phyloP scores from a whole-genome alignment of 257 asterid genomes.

The Solanum etuberosum region DNA sequence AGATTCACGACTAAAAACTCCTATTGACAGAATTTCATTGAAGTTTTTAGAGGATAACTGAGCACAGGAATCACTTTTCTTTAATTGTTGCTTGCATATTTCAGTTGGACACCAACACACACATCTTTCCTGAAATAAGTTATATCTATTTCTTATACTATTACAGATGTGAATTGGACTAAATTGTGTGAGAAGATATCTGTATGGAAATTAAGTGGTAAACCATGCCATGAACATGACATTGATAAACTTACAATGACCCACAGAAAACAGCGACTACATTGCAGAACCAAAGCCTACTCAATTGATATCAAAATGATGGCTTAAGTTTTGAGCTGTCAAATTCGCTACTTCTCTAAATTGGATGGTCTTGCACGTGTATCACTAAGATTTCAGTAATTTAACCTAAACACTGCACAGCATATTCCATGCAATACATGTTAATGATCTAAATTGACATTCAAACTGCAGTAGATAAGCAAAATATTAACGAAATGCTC shows the following conservation, averaged over 20 bases:
- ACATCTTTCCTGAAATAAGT: not conserved
- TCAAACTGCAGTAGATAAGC: not conserved
- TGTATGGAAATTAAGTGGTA: not conserved
- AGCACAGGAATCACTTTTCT: not conserved
- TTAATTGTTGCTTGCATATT: not conserved
- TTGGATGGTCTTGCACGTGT: not conserved
- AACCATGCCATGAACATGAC: not conserved
- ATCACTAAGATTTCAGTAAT: not conserved
- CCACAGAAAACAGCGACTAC: not conserved
- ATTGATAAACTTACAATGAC: not conserved
- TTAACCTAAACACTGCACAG: not conserved
- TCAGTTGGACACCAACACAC: not conserved
- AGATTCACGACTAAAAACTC: not conserved
- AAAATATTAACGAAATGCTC: not conserved
- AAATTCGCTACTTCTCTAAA: not conserved
- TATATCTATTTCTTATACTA: not conserved
- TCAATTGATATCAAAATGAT: not conserved
- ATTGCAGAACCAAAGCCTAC: not conserved
- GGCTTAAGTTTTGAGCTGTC: not conserved
- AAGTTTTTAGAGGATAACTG: not conserved
- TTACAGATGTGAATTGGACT: not conserved
- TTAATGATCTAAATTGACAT: not conserved
- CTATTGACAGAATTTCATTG: not conserved
- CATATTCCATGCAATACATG: not conserved
- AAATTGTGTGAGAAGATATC: not conserved